Percentiles rank a stretch among this genome's conserved stretches.
phyloP scores from a whole-genome alignment of 164 flowering plant genomes.

The Tetracentron sinense region DNA sequence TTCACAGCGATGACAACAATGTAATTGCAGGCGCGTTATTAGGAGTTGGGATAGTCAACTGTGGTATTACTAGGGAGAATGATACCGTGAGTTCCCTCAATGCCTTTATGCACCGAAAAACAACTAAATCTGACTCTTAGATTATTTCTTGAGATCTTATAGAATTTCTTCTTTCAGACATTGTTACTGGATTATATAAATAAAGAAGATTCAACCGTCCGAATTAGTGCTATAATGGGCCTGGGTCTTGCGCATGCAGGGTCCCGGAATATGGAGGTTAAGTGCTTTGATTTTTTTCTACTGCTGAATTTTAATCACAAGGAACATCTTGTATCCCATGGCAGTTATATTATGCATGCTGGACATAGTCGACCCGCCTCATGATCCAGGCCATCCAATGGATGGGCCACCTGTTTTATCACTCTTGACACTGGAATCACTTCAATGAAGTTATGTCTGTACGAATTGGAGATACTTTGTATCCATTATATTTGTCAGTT shows the following conservation, averaged over 20 bases:
- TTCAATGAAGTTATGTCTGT: too few species aligned
- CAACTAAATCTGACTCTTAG: too few species aligned
- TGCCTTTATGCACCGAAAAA: too few species aligned
- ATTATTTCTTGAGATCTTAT: neutral
- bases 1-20: conserved; percentile 82
- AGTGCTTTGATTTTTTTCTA: neutral
- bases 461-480: too few species aligned
- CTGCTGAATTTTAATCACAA: neutral
- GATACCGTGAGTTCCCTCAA: conserved; percentile 70
- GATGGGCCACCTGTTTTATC: neutral
- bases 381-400: neutral
- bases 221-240: conserved; percentile 97
- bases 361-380: neutral
- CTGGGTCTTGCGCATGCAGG: conserved; percentile 94
- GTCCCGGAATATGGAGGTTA: conserved; percentile 77
- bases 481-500: too few species aligned
- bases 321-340: too few species aligned
- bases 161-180: conserved; percentile 44
- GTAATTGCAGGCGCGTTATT: conserved; percentile 85
- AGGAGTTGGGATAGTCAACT: conserved; percentile 93
- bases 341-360: neutral
- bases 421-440: too few species aligned
- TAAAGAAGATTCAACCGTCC: conserved; percentile 75
- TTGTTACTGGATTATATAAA: conserved; percentile 78
- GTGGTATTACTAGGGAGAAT: conserved; percentile 75